phyloP scores from a whole-genome alignment of 108 stramenopile genomes.

The Licmophora abbreviata region DNA sequence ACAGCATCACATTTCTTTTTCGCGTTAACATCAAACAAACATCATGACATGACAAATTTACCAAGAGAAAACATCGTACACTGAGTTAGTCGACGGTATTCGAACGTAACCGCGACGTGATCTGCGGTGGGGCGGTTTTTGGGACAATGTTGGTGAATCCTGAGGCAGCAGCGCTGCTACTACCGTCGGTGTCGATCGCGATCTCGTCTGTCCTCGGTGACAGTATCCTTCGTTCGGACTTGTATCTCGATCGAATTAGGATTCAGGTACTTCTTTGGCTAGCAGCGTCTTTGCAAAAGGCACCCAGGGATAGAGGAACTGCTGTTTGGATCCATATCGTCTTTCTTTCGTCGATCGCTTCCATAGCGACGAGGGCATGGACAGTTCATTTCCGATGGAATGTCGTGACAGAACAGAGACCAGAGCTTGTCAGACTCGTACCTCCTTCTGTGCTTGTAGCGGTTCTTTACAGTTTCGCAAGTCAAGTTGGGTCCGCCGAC shows the following conservation, averaged over 20 bases:
- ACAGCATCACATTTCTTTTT: no score
- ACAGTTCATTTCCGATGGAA: background rate
- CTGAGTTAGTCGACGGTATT: no score
- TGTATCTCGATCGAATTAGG: constrained; percentile 1
- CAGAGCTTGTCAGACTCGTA: background rate
- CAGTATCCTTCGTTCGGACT: background rate
- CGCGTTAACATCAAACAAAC: no score
- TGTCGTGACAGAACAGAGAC: background rate
- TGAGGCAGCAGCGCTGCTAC: no score
- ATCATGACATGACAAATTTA: no score
- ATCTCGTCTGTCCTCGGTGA: constrained; percentile 1
- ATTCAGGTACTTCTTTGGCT: constrained; percentile 1
- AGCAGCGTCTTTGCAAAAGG: background rate
- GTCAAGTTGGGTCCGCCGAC: no score
- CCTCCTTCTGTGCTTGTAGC: background rate
- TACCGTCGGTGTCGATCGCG: background rate
- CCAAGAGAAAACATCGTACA: no score
- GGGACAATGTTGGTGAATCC: no score
- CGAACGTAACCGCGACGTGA: no score
- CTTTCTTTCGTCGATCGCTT: background rate
- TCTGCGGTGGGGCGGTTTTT: no score
- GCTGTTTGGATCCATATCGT: background rate
- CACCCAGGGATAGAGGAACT: background rate
- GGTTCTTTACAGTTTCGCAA: no score
- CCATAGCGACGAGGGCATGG: background rate